Base-by-base conservation (phyloP, 345 rosid genomes). In the Adansonia digitata region DNA sequence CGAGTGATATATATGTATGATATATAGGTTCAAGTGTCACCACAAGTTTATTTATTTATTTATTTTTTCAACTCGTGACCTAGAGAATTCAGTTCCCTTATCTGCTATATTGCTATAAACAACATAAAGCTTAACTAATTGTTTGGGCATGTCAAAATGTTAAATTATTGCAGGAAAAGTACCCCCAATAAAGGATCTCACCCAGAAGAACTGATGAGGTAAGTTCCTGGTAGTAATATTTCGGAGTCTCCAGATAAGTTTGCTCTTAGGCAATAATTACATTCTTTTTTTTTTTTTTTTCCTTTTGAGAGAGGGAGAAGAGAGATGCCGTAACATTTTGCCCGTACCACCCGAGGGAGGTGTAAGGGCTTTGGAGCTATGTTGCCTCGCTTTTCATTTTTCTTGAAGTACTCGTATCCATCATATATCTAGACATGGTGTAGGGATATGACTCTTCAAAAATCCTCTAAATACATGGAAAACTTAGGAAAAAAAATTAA, bases 171-270 rank as follows among this genome's bases (percentile, higher is more conserved):
- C 87, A 91, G 95, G 87, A 86, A 79, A 27, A 48, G 57, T 75
- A 55, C 78, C 5, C 37, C 82, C 1, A 81, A 27, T 37, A 86
- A 83, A 48, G 84, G 73, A 53, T 83, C 89, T 31, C 81, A 46
- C 6, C 82, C 81, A 12, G 98, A 91, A 75, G 97, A 93, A 80
- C 66, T 91, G 56, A 81, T 91, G 86, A 94, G 98, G 97, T 94
- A 86, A 86, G 34, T 67, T 24, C 52, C 51, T 42, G 1, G 18
- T 64, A 64, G 40, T 60, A 60, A 60, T 39, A 27, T 64, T 11
- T 39, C 29, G 7, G 20, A 8, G 49, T 40, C 69, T 20, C 4
- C 31, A 40, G 18, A 10, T n/a, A 39, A 64, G 27, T n/a, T 20
- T 63, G 5, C 42, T 31, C 65, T 6, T 60, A 60, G 65, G 65